A percentile compares a stretch with the other conserved stretches of the same genome.
Evolutionary conservation across 139 green algal genomes (phyloP).

Genomic region (Chloropicon primus): DNA sequence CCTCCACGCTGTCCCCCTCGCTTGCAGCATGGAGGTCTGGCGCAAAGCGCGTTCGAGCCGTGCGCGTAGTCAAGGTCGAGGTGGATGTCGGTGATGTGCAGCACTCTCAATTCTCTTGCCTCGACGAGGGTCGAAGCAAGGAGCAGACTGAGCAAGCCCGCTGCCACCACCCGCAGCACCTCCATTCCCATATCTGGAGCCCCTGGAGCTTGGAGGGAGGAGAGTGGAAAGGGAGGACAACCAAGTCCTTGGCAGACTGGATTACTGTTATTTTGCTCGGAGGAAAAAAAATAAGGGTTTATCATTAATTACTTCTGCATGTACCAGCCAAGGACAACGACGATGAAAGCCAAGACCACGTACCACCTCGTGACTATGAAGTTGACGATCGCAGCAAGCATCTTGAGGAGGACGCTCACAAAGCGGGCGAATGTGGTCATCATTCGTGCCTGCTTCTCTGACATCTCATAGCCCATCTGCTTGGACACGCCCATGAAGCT

Average conservation of each 20-base stretch:
- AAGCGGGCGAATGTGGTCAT: not conserved
- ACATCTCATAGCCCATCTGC: not conserved
- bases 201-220: too few species aligned
- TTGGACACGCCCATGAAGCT: not conserved
- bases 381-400: not conserved
- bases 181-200: too few species aligned
- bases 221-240: too few species aligned
- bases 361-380: too few species aligned
- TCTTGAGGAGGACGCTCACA: not conserved
- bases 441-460: not conserved
- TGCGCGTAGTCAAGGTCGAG: not conserved
- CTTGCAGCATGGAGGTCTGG: not conserved
- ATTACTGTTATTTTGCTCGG: too few species aligned
- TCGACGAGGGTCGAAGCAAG: not conserved
- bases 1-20: not conserved
- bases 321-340: not conserved
- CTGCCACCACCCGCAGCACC: too few species aligned
- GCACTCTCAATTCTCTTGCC: not conserved
- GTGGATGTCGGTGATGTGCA: constrained; percentile 9
- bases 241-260: too few species aligned
- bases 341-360: not conserved
- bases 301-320: too few species aligned
- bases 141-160: too few species aligned
- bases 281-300: too few species aligned
- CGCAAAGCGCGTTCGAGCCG: not conserved